phyloP scores from a whole-genome alignment of 768 basidiomycete genomes.

The Phlegmacium glaucopus region DNA sequence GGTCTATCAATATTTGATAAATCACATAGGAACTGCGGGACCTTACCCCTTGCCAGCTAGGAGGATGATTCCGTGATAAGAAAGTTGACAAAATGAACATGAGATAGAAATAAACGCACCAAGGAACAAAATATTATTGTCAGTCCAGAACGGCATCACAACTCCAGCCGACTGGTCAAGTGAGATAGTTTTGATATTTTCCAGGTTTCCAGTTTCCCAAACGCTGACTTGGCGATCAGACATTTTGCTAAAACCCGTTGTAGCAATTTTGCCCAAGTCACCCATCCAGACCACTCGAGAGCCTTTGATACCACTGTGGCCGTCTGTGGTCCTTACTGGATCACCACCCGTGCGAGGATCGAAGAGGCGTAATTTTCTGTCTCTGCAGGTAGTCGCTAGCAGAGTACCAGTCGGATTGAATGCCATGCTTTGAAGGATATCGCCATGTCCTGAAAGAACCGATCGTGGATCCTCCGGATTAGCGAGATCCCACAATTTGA shows the following conservation, averaged over 20 bases:
- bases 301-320: slow-evolving; percentile 92
- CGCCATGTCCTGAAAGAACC: slow-evolving; percentile 71
- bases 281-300: slow-evolving; percentile 91
- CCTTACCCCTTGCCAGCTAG: slow-evolving; percentile 82
- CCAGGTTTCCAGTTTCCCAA: slow-evolving; percentile 83
- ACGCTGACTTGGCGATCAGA: slow-evolving; percentile 87
- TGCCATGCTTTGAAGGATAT: slow-evolving; percentile 82
- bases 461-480: slow-evolving; percentile 60
- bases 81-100: neutral
- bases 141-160: slow-evolving; percentile 96
- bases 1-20: slow-evolving; percentile 1
- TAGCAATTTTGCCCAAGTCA: slow-evolving; percentile 81
- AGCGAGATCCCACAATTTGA: slow-evolving; percentile 91
- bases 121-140: slow-evolving; percentile 88
- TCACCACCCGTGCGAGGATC: slow-evolving; percentile 83
- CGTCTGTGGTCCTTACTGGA: slow-evolving; percentile 80
- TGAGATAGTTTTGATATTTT: slow-evolving; percentile 69
- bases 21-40: neutral
- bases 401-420: slow-evolving; percentile 81
- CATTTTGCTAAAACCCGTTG: slow-evolving; percentile 97
- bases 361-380: slow-evolving; percentile 89
- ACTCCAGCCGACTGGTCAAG: slow-evolving; percentile 93
- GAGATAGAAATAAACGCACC: slow-evolving; percentile 39
- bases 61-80: slow-evolving; percentile 8
- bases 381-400: slow-evolving; percentile 87